Evolutionary conservation across 164 flowering plant species (phyloP).

Genomic region (Nymphaea thermarum): DNA sequence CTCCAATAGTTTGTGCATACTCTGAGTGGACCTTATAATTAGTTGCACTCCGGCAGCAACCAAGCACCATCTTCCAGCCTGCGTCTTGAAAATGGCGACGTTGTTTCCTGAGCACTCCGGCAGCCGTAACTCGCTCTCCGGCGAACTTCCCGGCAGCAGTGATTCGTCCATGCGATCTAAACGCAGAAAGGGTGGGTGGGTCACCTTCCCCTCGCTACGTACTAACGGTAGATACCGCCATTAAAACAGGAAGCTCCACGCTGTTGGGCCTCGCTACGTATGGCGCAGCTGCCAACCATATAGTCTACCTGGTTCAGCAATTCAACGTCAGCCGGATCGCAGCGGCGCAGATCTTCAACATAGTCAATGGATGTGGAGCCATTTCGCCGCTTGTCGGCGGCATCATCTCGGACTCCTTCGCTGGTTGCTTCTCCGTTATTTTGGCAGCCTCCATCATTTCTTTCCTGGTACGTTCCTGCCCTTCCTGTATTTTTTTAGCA

Average conservation of each 20-base stretch:
- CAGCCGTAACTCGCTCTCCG: no score
- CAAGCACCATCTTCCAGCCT: no score
- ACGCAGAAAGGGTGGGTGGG: slow-evolving; percentile 4
- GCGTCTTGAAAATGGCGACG: no score
- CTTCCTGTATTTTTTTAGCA: no score
- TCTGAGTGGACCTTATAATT: no score
- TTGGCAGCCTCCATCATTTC: neutral
- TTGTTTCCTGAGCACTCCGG: no score
- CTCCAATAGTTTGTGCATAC: no score
- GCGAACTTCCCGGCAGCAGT: no score
- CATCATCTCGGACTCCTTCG: slow-evolving; percentile 1
- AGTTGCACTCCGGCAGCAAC: no score
- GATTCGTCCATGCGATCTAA: no score
- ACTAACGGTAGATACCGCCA: no score
- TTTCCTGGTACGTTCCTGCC: neutral
- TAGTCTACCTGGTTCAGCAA: slow-evolving; percentile 32
- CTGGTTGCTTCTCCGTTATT: slow-evolving; percentile 1
- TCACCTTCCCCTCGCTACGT: slow-evolving; percentile 1
- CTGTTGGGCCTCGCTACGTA: slow-evolving; percentile 15
- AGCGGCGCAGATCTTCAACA: slow-evolving; percentile 31
- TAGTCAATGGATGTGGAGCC: slow-evolving; percentile 1
- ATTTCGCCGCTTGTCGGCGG: slow-evolving; percentile 1
- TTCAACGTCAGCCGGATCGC: slow-evolving; percentile 36
- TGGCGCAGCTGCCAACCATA: slow-evolving; percentile 25
- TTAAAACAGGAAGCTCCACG: no score